Evolutionary conservation across 495 filamentous ascomycete species (phyloP).

Genomic region (Aspergillus hancockii): DNA sequence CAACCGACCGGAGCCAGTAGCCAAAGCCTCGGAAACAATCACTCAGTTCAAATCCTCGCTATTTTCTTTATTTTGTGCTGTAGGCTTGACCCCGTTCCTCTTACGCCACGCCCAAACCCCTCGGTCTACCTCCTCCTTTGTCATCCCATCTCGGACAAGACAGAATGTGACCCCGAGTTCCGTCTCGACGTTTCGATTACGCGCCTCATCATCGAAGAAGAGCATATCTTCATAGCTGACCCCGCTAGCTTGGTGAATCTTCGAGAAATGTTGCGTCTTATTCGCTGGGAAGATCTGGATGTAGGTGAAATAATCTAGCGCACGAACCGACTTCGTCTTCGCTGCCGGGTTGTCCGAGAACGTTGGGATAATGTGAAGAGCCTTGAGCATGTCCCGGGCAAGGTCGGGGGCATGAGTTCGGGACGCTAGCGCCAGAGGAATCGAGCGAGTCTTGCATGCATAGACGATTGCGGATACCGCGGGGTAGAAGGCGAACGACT

Average conservation of each 20-base stretch:
- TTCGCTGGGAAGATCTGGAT: slow-evolving; percentile 87
- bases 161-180: slow-evolving; percentile 79
- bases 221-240: slow-evolving; percentile 77
- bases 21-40: not conserved
- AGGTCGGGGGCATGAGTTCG: slow-evolving; percentile 80
- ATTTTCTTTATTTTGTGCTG: not conserved
- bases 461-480: slow-evolving; percentile 74
- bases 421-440: slow-evolving; percentile 76
- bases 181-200: slow-evolving; percentile 84
- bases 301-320: slow-evolving; percentile 76
- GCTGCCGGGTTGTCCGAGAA: slow-evolving; percentile 43
- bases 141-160: slow-evolving; percentile 78
- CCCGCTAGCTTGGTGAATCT: slow-evolving; percentile 66
- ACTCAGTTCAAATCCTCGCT: slow-evolving; percentile 10
- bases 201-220: slow-evolving; percentile 92
- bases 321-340: slow-evolving; percentile 44
- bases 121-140: slow-evolving; percentile 73
- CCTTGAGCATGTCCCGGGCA: slow-evolving; percentile 75
- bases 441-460: slow-evolving; percentile 54
- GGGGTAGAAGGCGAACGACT: slow-evolving; percentile 78
- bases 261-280: slow-evolving; percentile 83
- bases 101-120: slow-evolving; percentile 83
- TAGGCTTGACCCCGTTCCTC: slow-evolving; percentile 55
- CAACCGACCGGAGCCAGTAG: not conserved
- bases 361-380: slow-evolving; percentile 64